Evolutionary conservation across 345 rosid genomes (phyloP), one percentile per base, ranked within the genome.

Genomic region (Kernera saxatilis): DNA sequence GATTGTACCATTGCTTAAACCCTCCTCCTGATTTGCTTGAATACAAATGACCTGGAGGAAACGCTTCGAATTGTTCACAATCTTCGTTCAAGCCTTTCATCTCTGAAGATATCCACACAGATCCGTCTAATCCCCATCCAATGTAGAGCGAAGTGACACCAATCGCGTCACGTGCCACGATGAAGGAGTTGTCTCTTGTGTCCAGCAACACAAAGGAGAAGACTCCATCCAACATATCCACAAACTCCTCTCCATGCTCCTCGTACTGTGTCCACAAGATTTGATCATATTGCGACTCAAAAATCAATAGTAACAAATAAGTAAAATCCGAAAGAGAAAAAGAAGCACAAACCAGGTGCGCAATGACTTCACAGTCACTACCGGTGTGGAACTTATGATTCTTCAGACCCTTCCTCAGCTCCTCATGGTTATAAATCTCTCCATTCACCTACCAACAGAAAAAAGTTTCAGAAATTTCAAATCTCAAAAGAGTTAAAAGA

Each of bases 101-200:
- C 69, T 93, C 97, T 0, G 98, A 91, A 36, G 97, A 85, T 48
- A 89, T 79, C 96, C 96, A 89, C 65, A 93, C 65, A 0, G 96
- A 93, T 35, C 98, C 98, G 40, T 93, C 97, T 37, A 87, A 77
- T 27, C 97, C 95, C 97, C 98, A 93, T 59, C 98, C 98, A 12
- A 93, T 85, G 45, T 91, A 93, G 66, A 93, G 91, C 45, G 98
- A 82, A 55, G 98, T 91, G 75, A 93, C 87, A 23, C 98, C 98
- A n/a, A 91, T 69, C 30, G 97, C 98, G 64, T 93, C 97, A 1
- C 98, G 93, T 2, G 98, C 98, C 71, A 78, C 94, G 49, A 93
- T 84, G 83, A 84, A 93, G 67, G 91, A 91, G 63, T 83, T 86
- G 61, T 91, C 95, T 0, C 90, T 82, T 13, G 90, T 89, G 64